Conservation (phyloP, 306 rosid species). For the Spatholobus suberectus region DNA sequence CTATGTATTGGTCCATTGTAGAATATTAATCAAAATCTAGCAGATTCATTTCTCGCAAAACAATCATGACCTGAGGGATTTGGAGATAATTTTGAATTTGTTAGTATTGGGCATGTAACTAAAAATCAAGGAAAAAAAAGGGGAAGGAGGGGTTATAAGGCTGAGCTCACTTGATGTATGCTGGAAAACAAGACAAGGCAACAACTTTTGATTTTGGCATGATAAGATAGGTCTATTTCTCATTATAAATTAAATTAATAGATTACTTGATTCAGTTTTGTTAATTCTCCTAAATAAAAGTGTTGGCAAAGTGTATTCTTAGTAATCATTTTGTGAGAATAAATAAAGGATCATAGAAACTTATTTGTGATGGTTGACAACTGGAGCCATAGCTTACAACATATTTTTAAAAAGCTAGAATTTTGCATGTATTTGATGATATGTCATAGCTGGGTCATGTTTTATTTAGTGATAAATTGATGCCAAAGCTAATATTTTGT, state of each 20-base stretch:
- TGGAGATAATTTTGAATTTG: slow-evolving; percentile 1
- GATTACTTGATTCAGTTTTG: not conserved
- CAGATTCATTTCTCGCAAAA: not conserved
- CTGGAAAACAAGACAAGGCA: slow-evolving; percentile 7
- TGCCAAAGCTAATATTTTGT: slow-evolving; percentile 14
- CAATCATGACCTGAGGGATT: not conserved
- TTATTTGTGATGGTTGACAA: slow-evolving; percentile 18
- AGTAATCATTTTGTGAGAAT: slow-evolving; percentile 18
- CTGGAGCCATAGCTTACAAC: slow-evolving; percentile 11
- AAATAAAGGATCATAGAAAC: slow-evolving; percentile 15
- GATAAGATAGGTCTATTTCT: not conserved
- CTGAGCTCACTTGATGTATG: not conserved
- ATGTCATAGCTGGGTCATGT: not conserved
- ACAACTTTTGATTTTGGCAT: slow-evolving; percentile 9
- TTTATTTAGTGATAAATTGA: not conserved
- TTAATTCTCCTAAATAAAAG: slow-evolving; percentile 18
- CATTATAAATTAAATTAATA: slow-evolving; percentile 7
- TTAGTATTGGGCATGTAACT: slow-evolving; percentile 1
- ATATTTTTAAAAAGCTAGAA: slow-evolving; percentile 25
- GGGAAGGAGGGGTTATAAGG: not conserved
- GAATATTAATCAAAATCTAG: not conserved
- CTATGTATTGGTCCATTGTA: not conserved
- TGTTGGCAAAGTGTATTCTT: not conserved
- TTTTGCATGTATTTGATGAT: slow-evolving; percentile 13
- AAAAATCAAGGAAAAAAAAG: not conserved